A percentile compares a stretch with the other conserved stretches of the same genome.
Conservation (phyloP, 805 yeast genomes). For the Brettanomyces bruxellensis region DNA sequence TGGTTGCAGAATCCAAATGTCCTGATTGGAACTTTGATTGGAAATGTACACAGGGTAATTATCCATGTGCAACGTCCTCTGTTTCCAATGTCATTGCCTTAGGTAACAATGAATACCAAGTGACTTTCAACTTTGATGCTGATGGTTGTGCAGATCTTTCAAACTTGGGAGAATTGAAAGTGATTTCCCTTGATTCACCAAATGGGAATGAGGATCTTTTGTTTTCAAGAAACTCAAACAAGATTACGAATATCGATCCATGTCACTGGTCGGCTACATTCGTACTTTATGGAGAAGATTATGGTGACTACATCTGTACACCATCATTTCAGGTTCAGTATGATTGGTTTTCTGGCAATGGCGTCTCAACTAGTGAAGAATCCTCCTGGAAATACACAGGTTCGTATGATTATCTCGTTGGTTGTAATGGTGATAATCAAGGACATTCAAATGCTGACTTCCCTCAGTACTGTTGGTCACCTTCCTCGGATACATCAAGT, state of each 20-base stretch:
- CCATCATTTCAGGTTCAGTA: slow-evolving; percentile 19
- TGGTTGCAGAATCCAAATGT: not conserved
- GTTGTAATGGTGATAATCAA: slow-evolving; percentile 12
- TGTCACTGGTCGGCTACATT: slow-evolving; percentile 16
- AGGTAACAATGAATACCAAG: slow-evolving; percentile 1
- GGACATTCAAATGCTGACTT: slow-evolving; percentile 13
- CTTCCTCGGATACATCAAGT: not conserved
- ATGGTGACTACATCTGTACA: slow-evolving; percentile 10
- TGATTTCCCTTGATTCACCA: slow-evolving; percentile 17
- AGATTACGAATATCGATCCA: slow-evolving; percentile 13
- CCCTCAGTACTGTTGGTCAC: slow-evolving; percentile 16
- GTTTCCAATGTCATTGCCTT: slow-evolving; percentile 1
- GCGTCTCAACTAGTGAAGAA: slow-evolving; percentile 2
- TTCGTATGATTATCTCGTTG: slow-evolving; percentile 13
- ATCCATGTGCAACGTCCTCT: slow-evolving; percentile 6
- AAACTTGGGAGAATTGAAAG: slow-evolving; percentile 10
- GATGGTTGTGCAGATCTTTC: slow-evolving; percentile 1
- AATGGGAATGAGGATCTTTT: slow-evolving; percentile 10
- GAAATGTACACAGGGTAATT: slow-evolving; percentile 1
- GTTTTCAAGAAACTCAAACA: slow-evolving; percentile 10
- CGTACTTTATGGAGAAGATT: slow-evolving; percentile 11
- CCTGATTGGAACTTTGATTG: slow-evolving; percentile 1
- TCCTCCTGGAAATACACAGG: slow-evolving; percentile 3
- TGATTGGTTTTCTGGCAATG: slow-evolving; percentile 18
- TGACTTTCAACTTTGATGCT: slow-evolving; percentile 5